A percentile compares a stretch with the other conserved stretches of the same genome.
phyloP scores from a whole-genome alignment of 2,329 filamentous ascomycete genomes.

The Alternaria solani region DNA sequence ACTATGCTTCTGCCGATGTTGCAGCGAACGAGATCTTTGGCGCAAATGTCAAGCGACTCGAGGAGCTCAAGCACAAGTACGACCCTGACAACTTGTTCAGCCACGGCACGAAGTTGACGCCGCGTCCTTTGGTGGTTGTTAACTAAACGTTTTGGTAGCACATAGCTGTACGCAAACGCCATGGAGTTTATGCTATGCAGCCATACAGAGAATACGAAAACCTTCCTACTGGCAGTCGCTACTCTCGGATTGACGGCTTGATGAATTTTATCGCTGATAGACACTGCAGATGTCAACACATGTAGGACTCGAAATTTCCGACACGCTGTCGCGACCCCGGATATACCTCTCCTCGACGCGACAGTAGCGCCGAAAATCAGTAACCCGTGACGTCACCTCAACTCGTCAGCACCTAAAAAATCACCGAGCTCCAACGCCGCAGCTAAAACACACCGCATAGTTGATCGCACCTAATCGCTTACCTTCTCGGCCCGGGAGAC shows the following conservation, averaged over 20 bases:
- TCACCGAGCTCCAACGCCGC: neutral
- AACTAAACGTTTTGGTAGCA: slow-evolving; percentile 17
- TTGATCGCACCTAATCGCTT: neutral
- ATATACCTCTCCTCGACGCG: neutral
- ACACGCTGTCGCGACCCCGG: neutral
- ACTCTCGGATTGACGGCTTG: neutral
- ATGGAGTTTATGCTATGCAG: neutral
- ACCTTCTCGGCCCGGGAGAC: neutral
- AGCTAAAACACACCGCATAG: neutral
- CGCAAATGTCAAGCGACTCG: slow-evolving; percentile 41
- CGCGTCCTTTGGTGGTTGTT: slow-evolving; percentile 30
- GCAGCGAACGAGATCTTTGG: slow-evolving; percentile 43
- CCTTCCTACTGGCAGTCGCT: neutral
- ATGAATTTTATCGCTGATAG: neutral
- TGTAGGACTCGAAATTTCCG: neutral
- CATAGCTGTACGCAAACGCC: neutral
- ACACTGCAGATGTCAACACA: neutral
- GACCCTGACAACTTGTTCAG: slow-evolving; percentile 47
- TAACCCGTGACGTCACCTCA: slow-evolving; percentile 1
- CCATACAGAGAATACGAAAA: neutral
- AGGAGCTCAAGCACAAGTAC: slow-evolving; percentile 46
- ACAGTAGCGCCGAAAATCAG: slow-evolving; percentile 2
- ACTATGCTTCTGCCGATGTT: slow-evolving; percentile 41
- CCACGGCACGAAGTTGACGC: slow-evolving; percentile 35
- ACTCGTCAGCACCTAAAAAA: neutral